Evolutionary conservation across 2,329 filamentous ascomycete genomes (phyloP).

Genomic region (Stachybotrys chartarum): DNA sequence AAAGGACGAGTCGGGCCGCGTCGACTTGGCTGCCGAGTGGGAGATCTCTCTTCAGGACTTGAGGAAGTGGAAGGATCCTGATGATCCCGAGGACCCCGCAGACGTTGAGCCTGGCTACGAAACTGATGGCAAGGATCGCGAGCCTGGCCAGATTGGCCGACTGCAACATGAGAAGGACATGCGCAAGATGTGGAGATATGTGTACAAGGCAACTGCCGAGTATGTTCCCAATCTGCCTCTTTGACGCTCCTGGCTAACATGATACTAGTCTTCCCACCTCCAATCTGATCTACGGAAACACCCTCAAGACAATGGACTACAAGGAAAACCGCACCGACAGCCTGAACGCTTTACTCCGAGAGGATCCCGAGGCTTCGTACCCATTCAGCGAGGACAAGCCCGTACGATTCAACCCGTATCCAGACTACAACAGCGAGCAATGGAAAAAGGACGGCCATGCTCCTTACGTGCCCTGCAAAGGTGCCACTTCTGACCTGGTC

Average conservation of each 20-base stretch:
- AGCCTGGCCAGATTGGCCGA: conserved; percentile 22
- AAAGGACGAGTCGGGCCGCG: conserved; percentile 5
- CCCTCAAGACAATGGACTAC: conserved; percentile 37
- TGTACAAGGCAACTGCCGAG: conserved; percentile 32
- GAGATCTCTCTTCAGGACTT: conserved; percentile 28
- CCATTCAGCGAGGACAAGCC: conserved; percentile 40
- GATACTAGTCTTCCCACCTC: conserved; percentile 32
- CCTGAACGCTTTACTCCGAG: conserved; percentile 20
- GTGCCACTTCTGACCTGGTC: conserved; percentile 51
- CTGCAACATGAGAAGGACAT: conserved; percentile 35
- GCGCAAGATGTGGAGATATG: conserved; percentile 31
- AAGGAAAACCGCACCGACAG: conserved; percentile 28
- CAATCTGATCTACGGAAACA: conserved; percentile 51
- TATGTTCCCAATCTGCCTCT: conserved; percentile 19
- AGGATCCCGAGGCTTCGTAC: conserved; percentile 23
- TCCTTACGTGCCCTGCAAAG: conserved; percentile 55
- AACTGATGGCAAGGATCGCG: conserved; percentile 25
- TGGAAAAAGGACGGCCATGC: conserved; percentile 54
- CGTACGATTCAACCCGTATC: conserved; percentile 62
- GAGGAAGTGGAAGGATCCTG: conserved; percentile 26
- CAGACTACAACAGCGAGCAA: conserved; percentile 55
- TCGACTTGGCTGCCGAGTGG: conserved; percentile 13
- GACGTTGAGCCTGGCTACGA: conserved; percentile 28
- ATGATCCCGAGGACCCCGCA: conserved; percentile 25
- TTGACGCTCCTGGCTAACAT: conserved; percentile 2